Evolutionary conservation across 495 filamentous ascomycete genomes (phyloP).

Genomic region (Cryomyces antarcticus): DNA sequence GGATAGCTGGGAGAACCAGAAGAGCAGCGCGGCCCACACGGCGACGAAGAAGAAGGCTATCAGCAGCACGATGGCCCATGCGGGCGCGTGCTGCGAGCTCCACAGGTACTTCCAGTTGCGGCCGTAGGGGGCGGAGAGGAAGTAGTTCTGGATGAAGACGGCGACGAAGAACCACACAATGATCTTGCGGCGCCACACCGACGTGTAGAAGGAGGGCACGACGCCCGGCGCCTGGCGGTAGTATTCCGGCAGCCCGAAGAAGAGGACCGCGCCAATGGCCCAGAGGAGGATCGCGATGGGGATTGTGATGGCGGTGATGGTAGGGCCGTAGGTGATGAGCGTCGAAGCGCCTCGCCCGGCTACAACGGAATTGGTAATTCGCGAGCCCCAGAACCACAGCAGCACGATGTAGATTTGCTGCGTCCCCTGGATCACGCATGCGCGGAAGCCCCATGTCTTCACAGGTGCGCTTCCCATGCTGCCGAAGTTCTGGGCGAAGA

Average conservation of each 20-base stretch:
- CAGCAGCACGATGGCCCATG: slow-evolving; percentile 31
- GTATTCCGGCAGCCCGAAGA: slow-evolving; percentile 39
- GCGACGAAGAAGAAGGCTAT: slow-evolving; percentile 37
- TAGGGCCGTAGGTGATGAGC: slow-evolving; percentile 9
- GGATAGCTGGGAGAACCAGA: slow-evolving; percentile 26
- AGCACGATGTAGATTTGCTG: slow-evolving; percentile 41
- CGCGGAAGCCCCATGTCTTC: slow-evolving; percentile 43
- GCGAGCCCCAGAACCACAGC: slow-evolving; percentile 47
- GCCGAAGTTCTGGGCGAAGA: slow-evolving; percentile 49
- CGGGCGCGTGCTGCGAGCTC: slow-evolving; percentile 27
- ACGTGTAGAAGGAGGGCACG: slow-evolving; percentile 38
- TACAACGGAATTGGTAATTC: slow-evolving; percentile 10
- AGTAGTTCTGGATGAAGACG: slow-evolving; percentile 48
- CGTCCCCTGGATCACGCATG: slow-evolving; percentile 40
- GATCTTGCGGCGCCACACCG: slow-evolving; percentile 35
- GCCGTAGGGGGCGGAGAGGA: slow-evolving; percentile 38
- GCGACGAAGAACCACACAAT: slow-evolving; percentile 40
- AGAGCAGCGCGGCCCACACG: slow-evolving; percentile 31
- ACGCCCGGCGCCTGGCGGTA: slow-evolving; percentile 47
- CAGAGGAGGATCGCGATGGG: slow-evolving; percentile 32
- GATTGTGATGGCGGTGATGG: slow-evolving; percentile 25
- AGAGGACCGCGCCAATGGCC: slow-evolving; percentile 29
- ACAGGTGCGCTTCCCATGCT: slow-evolving; percentile 38
- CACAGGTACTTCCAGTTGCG: slow-evolving; percentile 44
- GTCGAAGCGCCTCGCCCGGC: slow-evolving; percentile 13